phyloP scores from a whole-genome alignment of 2,329 filamentous ascomycete species.

The Pseudogymnoascus sp. region DNA sequence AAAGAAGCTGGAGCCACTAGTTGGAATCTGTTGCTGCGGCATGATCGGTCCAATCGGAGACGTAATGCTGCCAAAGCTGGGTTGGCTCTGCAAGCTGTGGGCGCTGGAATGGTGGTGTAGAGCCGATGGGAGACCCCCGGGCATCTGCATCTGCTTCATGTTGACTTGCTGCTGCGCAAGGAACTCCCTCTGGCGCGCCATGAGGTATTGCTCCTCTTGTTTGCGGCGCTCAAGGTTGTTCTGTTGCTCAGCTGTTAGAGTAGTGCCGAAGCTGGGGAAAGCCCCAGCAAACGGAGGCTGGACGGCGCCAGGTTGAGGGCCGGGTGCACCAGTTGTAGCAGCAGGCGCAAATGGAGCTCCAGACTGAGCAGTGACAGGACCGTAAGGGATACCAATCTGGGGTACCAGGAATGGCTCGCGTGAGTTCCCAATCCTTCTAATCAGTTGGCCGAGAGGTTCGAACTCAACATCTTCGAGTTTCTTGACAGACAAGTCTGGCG shows the following conservation, averaged over 20 bases:
- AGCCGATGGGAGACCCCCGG: conserved; percentile 40
- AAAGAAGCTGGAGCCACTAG: conserved; percentile 58
- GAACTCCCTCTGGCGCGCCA: conserved; percentile 92
- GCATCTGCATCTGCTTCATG: conserved; percentile 64
- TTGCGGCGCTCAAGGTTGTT: conserved; percentile 94
- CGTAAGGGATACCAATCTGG: conserved; percentile 91
- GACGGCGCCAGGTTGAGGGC: conserved; percentile 53
- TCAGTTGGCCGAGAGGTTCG: conserved; percentile 88
- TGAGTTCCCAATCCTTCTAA: conserved; percentile 92
- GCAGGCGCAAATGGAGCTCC: conserved; percentile 29
- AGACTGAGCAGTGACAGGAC: conserved; percentile 51
- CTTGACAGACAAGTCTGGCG: conserved; percentile 86
- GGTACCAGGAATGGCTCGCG: conserved; percentile 95
- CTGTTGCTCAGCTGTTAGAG: conserved; percentile 92
- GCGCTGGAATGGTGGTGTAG: conserved; percentile 92
- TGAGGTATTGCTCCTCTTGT: conserved; percentile 95
- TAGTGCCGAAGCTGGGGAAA: conserved; percentile 94
- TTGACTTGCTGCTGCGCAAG: conserved; percentile 79
- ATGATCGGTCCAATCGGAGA: conserved; percentile 62
- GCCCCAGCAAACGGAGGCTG: conserved; percentile 86
- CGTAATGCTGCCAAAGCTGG: conserved; percentile 89
- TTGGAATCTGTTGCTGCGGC: conserved; percentile 51
- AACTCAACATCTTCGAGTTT: conserved; percentile 91
- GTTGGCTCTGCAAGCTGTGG: conserved; percentile 93
- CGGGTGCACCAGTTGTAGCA: conserved; percentile 29